These are phyloP conservation scores for Blastomyces silverae DNA, from an alignment of 2,329 filamentous ascomycete genomes.

Conservation along the genomic window DNA sequence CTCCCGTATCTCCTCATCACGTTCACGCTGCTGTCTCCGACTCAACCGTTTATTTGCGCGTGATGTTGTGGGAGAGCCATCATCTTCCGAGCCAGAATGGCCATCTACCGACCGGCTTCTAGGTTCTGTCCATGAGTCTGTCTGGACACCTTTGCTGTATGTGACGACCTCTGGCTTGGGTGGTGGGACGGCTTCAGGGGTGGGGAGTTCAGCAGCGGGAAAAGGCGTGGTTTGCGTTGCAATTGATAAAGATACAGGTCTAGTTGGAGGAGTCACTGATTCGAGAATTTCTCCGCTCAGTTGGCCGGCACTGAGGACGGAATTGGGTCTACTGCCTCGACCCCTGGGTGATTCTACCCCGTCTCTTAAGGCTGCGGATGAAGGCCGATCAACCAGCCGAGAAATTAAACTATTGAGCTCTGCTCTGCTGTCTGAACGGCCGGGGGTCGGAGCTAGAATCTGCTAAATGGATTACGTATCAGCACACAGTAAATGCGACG, in stretches of 20 bases:
- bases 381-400: constrained; percentile 69
- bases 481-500: constrained; percentile 5
- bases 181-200: constrained; percentile 51
- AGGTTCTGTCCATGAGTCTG: constrained; percentile 60
- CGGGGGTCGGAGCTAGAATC: constrained; percentile 52
- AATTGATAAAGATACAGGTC: constrained; percentile 41
- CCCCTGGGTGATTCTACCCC: constrained; percentile 40
- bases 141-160: constrained; percentile 96
- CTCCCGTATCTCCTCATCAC: constrained; percentile 82
- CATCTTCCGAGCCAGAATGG: constrained; percentile 56
- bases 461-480: constrained; percentile 11
- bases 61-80: constrained; percentile 48
- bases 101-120: constrained; percentile 49
- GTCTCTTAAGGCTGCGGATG: constrained; percentile 58
- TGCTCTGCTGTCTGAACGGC: constrained; percentile 58
- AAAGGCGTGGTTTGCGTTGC: constrained; percentile 60
- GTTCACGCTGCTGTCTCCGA: constrained; percentile 69
- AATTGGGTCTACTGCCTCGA: constrained; percentile 70
- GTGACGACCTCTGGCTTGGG: constrained; percentile 69
- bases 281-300: constrained; percentile 61
- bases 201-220: constrained; percentile 66
- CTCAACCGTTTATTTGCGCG: constrained; percentile 64
- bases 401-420: constrained; percentile 80
- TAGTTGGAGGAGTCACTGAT: constrained; percentile 34
- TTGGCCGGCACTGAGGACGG: constrained; percentile 74